Percentiles rank a stretch among this genome's conserved stretches.
phyloP scores from a whole-genome alignment of 2,329 filamentous ascomycete species.

The Fusarium euwallaceae region DNA sequence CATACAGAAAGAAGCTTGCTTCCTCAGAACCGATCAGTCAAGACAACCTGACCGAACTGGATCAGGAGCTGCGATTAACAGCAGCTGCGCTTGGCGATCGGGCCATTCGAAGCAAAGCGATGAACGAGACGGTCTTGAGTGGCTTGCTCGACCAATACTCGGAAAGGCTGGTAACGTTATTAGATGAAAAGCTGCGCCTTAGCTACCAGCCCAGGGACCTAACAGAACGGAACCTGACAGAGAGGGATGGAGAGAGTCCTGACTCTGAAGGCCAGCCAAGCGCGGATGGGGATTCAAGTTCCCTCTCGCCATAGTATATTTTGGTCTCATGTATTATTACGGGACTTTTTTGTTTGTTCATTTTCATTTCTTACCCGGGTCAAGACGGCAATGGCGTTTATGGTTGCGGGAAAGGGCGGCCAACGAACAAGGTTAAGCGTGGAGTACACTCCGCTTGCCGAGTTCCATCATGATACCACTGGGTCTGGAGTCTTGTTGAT shows the following conservation, averaged over 20 bases:
- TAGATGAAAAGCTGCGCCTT: constrained; percentile 78
- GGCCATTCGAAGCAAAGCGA: constrained; percentile 65
- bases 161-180: constrained; percentile 76
- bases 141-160: constrained; percentile 82
- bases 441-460: constrained; percentile 35
- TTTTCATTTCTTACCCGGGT: constrained; percentile 19
- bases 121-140: constrained; percentile 70
- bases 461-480: constrained; percentile 54
- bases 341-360: constrained; percentile 17
- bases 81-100: constrained; percentile 71
- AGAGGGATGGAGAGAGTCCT: constrained; percentile 46
- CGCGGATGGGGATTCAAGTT: constrained; percentile 52
- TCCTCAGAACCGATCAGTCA: constrained; percentile 68
- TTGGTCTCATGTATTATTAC: constrained; percentile 32
- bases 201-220: constrained; percentile 52
- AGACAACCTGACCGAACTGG: constrained; percentile 71
- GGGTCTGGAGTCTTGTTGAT: constrained; percentile 46
- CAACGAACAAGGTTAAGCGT: constrained; percentile 31
- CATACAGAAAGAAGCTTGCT: constrained; percentile 73
- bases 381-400: constrained; percentile 38
- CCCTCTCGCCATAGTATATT: constrained; percentile 50
- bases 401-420: constrained; percentile 33
- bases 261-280: constrained; percentile 51
- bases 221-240: constrained; percentile 38
- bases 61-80: constrained; percentile 74